These are phyloP conservation scores for Fusarium caatingaense DNA, from an alignment of 2,329 filamentous ascomycete species.

Conservation along the genomic window DNA sequence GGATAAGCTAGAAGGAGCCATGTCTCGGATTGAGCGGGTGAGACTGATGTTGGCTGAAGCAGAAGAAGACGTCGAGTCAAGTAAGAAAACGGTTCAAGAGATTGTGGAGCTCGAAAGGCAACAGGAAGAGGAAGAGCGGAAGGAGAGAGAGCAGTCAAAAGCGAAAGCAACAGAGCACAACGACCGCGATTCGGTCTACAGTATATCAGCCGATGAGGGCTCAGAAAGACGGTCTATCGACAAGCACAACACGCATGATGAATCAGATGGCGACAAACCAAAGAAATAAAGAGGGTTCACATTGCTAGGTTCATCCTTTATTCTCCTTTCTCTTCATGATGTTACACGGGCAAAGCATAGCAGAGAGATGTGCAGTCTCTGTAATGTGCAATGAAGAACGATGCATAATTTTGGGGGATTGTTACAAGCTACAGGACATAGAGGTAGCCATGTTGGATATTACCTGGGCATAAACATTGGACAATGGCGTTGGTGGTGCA, in stretches of 20 bases:
- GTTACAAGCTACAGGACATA: conserved; percentile 1
- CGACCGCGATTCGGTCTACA: conserved; percentile 9
- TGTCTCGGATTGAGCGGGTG: conserved; percentile 77
- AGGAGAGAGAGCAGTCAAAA: conserved; percentile 17
- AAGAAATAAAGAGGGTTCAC: not conserved
- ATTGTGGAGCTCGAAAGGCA: conserved; percentile 33
- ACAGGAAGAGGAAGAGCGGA: conserved; percentile 33
- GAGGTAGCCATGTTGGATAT: not conserved
- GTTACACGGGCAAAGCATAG: not conserved
- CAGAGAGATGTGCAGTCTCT: not conserved
- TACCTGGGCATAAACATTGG: not conserved
- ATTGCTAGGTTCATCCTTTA: not conserved
- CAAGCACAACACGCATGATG: not conserved
- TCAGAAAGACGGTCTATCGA: conserved; percentile 9
- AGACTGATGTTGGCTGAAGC: conserved; percentile 66
- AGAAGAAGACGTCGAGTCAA: conserved; percentile 38
- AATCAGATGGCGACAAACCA: not conserved
- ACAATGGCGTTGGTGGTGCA: conserved; percentile 5
- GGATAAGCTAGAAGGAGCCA: conserved; percentile 76
- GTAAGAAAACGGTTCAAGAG: conserved; percentile 34
- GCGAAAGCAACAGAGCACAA: not conserved
- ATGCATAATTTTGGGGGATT: not conserved
- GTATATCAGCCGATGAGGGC: conserved; percentile 3
- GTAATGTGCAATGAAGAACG: conserved; percentile 24
- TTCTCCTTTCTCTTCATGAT: not conserved